Base-by-base conservation (phyloP, 2,329 filamentous ascomycete species). In the Paramyrothecium sp. region DNA sequence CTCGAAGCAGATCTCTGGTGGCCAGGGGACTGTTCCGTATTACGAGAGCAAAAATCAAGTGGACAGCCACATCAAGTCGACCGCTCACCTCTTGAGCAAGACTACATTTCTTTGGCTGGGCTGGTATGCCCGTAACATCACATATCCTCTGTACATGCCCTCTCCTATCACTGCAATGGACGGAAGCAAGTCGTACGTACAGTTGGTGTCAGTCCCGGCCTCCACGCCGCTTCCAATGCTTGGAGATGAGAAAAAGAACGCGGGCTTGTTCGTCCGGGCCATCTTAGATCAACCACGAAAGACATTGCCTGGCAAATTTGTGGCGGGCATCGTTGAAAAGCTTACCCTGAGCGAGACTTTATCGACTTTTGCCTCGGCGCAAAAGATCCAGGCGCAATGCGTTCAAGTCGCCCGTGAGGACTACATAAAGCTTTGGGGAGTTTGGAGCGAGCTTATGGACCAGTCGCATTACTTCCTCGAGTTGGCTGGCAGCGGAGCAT, bases 1-100 rank as follows among this genome's bases (percentile, higher is more conserved):
- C 38, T 63, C 69, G 5, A 63, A 60, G 34, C 61, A 57, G 13
- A 65, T 73, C 17, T 69, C 69, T 5, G 57, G 60, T 1, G 75
- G 76, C 1, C 70, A 71, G 51, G 56, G 65, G 3, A 38, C 63
- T 3, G 68, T 77, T 0, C 73, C 75, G 1, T 76, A 81, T 57
- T 77, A 76, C 58, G 75, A 74, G n/a, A 71, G 66, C 58, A 80
- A 80, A 61, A 71, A 71, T 22, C 64, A 65, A 2, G 68, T 78
- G 7, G 75, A 79, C 58, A 67, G 65, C 19, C 71, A 71, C 30
- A 79, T 80, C 64, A 73, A 71, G 23, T 55, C 66, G 0, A 65
- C 76, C 10, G 49, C 63, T 7, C 59, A 56, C 1, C 61, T 78
- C 3, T 59, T 69, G 2, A 53, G 54, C 11, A 78, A 77, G 63